Base-by-base conservation (phyloP, 768 basidiomycete species). In the Solioccasus polychromus region DNA sequence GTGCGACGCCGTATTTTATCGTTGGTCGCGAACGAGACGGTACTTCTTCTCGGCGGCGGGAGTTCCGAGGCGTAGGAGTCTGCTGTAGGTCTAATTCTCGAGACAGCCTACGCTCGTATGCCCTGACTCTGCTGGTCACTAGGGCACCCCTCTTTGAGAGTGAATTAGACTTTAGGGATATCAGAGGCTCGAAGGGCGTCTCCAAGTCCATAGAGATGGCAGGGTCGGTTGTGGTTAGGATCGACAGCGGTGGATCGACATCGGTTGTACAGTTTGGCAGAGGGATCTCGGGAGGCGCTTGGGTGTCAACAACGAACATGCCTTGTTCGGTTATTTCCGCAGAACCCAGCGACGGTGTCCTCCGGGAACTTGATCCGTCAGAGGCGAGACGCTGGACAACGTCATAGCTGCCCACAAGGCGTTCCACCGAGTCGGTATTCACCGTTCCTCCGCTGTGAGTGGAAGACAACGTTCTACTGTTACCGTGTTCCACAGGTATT, bases 381-480 rank as follows among this genome's bases (percentile, higher is more conserved):
- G 63, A 63, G 8, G 53, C 62, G 30, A 60, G 56, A 26, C 77
- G 70, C 66, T 88, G 83, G 28, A 82, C 75, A 35, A 91, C 82
- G 64, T 87, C 83, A 75, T 88, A 80, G 29, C 68, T 74, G 22
- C 73, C 79, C 2, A 76, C 83, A 57, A 88, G 74, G 45, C 72
- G 69, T 55, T 88, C 88, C 44, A 86, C 77, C 8, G 72, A 75
- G 40, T 78, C 84, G 24, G 87, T 82, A 59, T 88, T 77, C 8
- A 85, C 79, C 11, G 88, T 88, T 38, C 68, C 58, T 61, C 59
- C 79, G 48, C 56, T 87, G 74, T 61, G 80, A 66, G 75, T 71
- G 52, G 62, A 85, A 35, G 60, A 68, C 61, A 71, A 47, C 51
- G 65, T 65, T 51, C 61, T 59, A 54, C 57, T 62, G 48, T 72